Base-by-base conservation (phyloP, 2,329 filamentous ascomycete genomes). In the Clonostachys rhizophaga region DNA sequence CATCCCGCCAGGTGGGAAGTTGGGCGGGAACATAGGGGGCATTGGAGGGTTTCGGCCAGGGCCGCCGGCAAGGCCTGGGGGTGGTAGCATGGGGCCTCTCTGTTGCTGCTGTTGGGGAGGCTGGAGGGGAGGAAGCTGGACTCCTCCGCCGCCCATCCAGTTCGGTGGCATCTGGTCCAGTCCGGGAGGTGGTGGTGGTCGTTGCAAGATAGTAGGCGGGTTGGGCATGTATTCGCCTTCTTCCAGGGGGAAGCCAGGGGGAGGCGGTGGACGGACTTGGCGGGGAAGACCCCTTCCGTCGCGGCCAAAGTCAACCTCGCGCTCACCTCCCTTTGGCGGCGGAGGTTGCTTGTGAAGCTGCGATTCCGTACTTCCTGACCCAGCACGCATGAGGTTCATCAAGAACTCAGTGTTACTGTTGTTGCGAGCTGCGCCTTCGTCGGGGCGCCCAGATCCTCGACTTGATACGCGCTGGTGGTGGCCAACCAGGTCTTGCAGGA, bases 381-480 rank as follows among this genome's bases (percentile, higher is more conserved):
- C 24, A 30, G 47, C 47, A 49, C 76, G 74, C 88, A 96, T 94
- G 33, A 96, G 75, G 51, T 84, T 87, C 66, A 95, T 88, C 43
- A 96, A 71, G 61, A 94, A 91, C 53, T 95, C 87, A n/a, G 86
- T 81, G 56, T 92, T 88, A 55, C 75, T 81, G 61, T 78, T 84
- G 43, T 69, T 71, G 55, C 61, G 61, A 46, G 51, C 53, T 54
- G 54, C 66, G 54, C 54, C 66, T 49, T 71, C 70, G 45, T 79
- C 75, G 35, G 67, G 63, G 34, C 76, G 70, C 7, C 61, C 62
- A 14, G 70, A 72, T 36, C 69, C 65, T 50, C 81, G 79, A 56
- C 70, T 79, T 16, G 76, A 70, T 13, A 73, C 67, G 37, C 74
- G 74, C 54, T 81, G 79, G 43, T 81, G 80, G 56, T 82, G 78